Percentiles rank a stretch among this genome's conserved stretches.
Evolutionary conservation across 441 rosid species (phyloP).

Genomic region (Dalechampia spathulata): DNA sequence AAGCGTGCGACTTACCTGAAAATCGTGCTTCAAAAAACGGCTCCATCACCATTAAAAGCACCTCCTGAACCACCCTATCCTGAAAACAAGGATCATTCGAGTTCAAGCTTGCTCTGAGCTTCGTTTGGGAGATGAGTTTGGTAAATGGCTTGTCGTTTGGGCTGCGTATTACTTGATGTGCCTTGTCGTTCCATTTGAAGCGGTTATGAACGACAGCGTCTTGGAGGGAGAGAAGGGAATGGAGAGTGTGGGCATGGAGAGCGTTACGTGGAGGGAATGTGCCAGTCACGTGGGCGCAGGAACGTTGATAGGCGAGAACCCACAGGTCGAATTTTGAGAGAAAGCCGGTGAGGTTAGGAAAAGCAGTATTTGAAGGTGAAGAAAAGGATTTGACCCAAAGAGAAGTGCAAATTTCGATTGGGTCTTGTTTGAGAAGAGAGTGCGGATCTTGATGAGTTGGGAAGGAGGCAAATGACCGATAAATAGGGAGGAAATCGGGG

Average conservation of each 20-base stretch:
- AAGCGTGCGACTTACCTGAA: slow-evolving; percentile 62
- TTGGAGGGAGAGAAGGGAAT: slow-evolving; percentile 69
- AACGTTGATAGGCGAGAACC: slow-evolving; percentile 89
- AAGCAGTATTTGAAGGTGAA: slow-evolving; percentile 37
- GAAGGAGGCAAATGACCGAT: slow-evolving; percentile 31
- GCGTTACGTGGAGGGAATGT: slow-evolving; percentile 89
- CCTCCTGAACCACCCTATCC: slow-evolving; percentile 90
- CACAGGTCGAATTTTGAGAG: slow-evolving; percentile 90
- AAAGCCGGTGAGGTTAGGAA: slow-evolving; percentile 75
- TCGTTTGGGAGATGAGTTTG: slow-evolving; percentile 49
- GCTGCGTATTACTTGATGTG: slow-evolving; percentile 52
- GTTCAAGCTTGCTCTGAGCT: slow-evolving; percentile 38
- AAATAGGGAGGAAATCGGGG: too few species aligned
- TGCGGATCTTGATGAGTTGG: slow-evolving; percentile 39
- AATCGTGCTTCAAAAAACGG: slow-evolving; percentile 82
- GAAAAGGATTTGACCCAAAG: slow-evolving; percentile 95
- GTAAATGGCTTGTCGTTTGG: slow-evolving; percentile 46
- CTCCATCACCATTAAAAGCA: slow-evolving; percentile 70
- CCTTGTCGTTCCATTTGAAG: slow-evolving; percentile 74
- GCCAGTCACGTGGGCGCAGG: slow-evolving; percentile 71
- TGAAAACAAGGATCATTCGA: slow-evolving; percentile 69
- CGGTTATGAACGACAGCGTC: slow-evolving; percentile 43
- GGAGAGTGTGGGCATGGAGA: slow-evolving; percentile 52
- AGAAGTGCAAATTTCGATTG: slow-evolving; percentile 61
- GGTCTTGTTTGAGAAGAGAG: slow-evolving; percentile 76